Evolutionary conservation across 2,329 filamentous ascomycete species (phyloP), one percentile per base, ranked within the genome.

Genomic region (Fusarium gaditjirri): DNA sequence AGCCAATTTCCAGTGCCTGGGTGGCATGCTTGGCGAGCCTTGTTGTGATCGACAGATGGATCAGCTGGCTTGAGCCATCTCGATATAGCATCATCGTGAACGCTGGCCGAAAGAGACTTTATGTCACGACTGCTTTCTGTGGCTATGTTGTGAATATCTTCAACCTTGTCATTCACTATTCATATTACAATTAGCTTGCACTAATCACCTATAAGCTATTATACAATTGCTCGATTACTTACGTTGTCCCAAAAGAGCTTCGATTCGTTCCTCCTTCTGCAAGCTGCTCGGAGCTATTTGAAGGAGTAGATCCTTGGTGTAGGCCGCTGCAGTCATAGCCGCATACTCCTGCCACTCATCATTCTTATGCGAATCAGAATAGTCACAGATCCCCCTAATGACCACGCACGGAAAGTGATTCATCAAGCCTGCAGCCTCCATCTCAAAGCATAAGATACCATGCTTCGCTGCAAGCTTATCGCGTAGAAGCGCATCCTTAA

Each of bases 311-410:
- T 49, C 44, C 21, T 31, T 49, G 0, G 27, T 0, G 0, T 31
- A 49, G 0, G 44, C 44, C 0, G 44, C 21, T 0, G 44, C 44
- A 0, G 4, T 27, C 44, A 31, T 31, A 0, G 44, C 44, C 0
- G 44, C 27, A 17, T 49, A 49, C 1, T 2, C 5, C 2, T 49
- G 44, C 44, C 44, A 49, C 0, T 23, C 3, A 1, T 49, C 21
- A 1, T 7, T 31, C 0, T 7, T 49, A 0, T 49, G 46, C 2
- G 46, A 6, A 7, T 49, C 27, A 9, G 10, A 23, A 31, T 49
- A 49, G 4, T 49, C 46, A 9, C 21, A 49, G 0, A 49, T 19
- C 0, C 46, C 27, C 0, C 46, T 13, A 0, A 49, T 5, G 2
- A 31, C 2, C 0, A 49, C 21, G 0, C 27, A 49, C 0, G 27